Conservation (phyloP, 495 filamentous ascomycete genomes). For the Aspergillus homomorphus region DNA sequence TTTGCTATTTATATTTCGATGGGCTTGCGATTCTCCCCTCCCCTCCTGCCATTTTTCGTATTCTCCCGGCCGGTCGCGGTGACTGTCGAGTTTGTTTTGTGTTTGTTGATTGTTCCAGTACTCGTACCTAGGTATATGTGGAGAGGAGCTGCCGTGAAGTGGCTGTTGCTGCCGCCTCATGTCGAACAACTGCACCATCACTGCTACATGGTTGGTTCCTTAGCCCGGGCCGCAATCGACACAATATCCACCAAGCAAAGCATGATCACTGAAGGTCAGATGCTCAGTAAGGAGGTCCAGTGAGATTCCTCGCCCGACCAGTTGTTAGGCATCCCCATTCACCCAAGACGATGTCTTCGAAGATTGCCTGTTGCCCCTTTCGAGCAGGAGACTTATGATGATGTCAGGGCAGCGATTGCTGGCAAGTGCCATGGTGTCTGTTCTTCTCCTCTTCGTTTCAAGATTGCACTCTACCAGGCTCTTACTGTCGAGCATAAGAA, state of each 20-base stretch:
- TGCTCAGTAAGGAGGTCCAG: not conserved
- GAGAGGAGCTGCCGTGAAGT: not conserved
- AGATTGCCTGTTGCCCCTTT: too few relatives aligned
- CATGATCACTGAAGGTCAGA: too few relatives aligned
- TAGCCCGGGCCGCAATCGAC: not conserved
- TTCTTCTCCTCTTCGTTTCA: too few relatives aligned
- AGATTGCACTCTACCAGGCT: not conserved
- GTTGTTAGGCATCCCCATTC: not conserved
- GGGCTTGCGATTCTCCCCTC: not conserved
- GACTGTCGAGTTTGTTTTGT: not conserved
- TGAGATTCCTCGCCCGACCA: not conserved
- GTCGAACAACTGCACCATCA: not conserved
- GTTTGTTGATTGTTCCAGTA: not conserved
- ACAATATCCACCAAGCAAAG: too few relatives aligned
- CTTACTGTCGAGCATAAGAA: not conserved
- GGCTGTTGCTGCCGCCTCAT: not conserved
- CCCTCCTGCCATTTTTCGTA: constrained; percentile 1
- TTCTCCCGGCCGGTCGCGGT: not conserved
- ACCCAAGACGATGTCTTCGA: too few relatives aligned
- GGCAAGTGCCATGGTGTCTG: not conserved
- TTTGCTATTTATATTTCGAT: constrained; percentile 5
- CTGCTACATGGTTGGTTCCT: not conserved
- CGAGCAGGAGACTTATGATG: not conserved
- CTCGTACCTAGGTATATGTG: not conserved
- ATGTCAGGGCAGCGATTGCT: not conserved